Evolutionary conservation across 768 basidiomycete genomes (phyloP).

Genomic region (Pleurotus tuoliensis): DNA sequence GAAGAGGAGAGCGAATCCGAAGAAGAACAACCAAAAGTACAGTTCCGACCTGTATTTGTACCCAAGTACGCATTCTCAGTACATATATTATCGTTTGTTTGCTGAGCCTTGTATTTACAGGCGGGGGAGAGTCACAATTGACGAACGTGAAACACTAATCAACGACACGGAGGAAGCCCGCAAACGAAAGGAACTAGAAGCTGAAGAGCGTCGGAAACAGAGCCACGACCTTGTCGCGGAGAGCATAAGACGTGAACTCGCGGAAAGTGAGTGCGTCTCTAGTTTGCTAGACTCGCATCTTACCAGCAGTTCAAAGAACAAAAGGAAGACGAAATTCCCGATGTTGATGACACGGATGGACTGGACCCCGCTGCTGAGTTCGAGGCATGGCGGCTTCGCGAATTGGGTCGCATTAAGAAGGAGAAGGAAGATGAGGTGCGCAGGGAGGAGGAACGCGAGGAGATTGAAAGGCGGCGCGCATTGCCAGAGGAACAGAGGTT

Average conservation of each 20-base stretch:
- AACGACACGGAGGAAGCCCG: constrained; percentile 75
- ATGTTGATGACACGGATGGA: constrained; percentile 94
- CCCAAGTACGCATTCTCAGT: constrained; percentile 65
- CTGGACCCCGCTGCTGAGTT: constrained; percentile 88
- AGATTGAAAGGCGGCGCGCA: constrained; percentile 87
- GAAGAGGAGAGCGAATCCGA: constrained; percentile 82
- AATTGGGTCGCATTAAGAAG: constrained; percentile 87
- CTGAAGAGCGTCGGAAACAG: constrained; percentile 80
- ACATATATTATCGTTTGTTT: background rate
- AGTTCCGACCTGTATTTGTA: constrained; percentile 91
- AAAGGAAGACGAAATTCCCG: constrained; percentile 76
- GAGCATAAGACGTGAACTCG: constrained; percentile 86
- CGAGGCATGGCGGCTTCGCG: constrained; percentile 93
- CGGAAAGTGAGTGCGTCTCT: constrained; percentile 68
- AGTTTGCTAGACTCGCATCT: background rate
- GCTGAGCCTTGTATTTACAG: constrained; percentile 31
- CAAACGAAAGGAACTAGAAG: constrained; percentile 66
- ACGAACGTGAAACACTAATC: constrained; percentile 61
- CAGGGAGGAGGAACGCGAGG: constrained; percentile 82
- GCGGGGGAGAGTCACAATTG: constrained; percentile 71
- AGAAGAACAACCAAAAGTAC: constrained; percentile 68
- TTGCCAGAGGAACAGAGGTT: constrained; percentile 91
- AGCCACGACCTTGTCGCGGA: constrained; percentile 93
- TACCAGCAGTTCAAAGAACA: constrained; percentile 57
- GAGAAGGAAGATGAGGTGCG: constrained; percentile 87